Evolutionary conservation across 2,329 filamentous ascomycete species (phyloP).

Genomic region (Raffaelea arxii): DNA sequence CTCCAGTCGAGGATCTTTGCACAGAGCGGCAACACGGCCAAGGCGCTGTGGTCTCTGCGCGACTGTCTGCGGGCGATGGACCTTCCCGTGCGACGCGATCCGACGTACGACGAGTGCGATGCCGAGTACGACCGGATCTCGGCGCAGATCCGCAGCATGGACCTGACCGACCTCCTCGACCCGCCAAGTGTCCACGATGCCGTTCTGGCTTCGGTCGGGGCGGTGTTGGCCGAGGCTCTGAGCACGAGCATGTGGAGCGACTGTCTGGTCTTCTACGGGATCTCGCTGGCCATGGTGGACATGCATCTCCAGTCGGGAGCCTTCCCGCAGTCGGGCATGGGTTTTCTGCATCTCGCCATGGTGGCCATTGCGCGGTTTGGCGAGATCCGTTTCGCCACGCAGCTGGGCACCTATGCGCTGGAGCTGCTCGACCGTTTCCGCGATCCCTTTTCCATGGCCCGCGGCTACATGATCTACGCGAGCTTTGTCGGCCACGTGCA

Average conservation of each 20-base stretch:
- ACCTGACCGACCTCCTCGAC: conserved; percentile 34
- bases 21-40: conserved; percentile 60
- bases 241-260: conserved; percentile 68
- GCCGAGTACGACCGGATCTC: conserved; percentile 56
- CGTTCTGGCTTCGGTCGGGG: conserved; percentile 52
- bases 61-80: conserved; percentile 62
- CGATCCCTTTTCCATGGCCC: conserved; percentile 56
- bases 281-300: conserved; percentile 56
- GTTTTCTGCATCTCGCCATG: conserved; percentile 57
- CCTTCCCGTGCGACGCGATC: conserved; percentile 53
- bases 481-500: conserved; percentile 63
- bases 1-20: conserved; percentile 71
- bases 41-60: conserved; percentile 60
- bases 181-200: conserved; percentile 36
- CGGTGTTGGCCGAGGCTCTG: conserved; percentile 60
- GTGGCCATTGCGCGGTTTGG: conserved; percentile 61
- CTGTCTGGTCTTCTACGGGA: conserved; percentile 61
- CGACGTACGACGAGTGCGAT: conserved; percentile 70
- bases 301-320: conserved; percentile 53
- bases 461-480: conserved; percentile 59
- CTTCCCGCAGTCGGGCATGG: conserved; percentile 60
- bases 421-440: conserved; percentile 54
- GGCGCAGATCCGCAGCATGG: conserved; percentile 49
- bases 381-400: conserved; percentile 57
- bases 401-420: conserved; percentile 53